Evolutionary conservation across 768 basidiomycete species (phyloP).

Genomic region (Daedalea quercina): DNA sequence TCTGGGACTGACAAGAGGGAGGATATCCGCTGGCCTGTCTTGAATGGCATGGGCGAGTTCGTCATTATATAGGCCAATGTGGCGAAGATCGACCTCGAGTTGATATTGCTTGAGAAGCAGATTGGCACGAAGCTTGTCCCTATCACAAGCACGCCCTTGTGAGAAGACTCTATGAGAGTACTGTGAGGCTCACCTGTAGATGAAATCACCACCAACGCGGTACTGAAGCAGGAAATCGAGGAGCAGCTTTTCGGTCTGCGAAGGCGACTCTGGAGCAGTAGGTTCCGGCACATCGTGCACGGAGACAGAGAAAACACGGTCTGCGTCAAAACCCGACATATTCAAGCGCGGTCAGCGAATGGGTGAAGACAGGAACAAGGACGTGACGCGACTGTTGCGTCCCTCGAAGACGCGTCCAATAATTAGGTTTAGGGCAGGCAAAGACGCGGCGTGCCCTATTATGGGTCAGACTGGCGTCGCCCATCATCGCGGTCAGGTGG

Average conservation of each 20-base stretch:
- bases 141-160: conserved; percentile 9
- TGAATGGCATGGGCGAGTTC: conserved; percentile 90
- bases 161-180: not conserved
- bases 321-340: conserved; percentile 88
- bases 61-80: conserved; percentile 72
- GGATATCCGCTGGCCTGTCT: conserved; percentile 80
- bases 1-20: conserved; percentile 75
- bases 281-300: conserved; percentile 60
- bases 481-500: no score
- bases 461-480: no score
- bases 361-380: not conserved
- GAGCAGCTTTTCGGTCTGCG: conserved; percentile 74
- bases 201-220: conserved; percentile 85
- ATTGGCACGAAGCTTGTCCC: conserved; percentile 87
- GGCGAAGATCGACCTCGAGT: conserved; percentile 49
- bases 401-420: no score
- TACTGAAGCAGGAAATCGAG: conserved; percentile 85
- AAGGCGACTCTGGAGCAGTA: conserved; percentile 60
- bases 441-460: conserved; percentile 9
- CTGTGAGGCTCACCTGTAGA: conserved; percentile 62
- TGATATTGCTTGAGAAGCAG: conserved; percentile 79
- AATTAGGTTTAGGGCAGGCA: conserved; percentile 19
- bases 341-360: conserved; percentile 4
- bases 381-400: not conserved
- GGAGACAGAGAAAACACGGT: conserved; percentile 75